Percentiles rank a stretch among this genome's conserved stretches.
Conservation (phyloP, 1,284 basidiomycete genomes). For the Ceraceosorus guamensis region DNA sequence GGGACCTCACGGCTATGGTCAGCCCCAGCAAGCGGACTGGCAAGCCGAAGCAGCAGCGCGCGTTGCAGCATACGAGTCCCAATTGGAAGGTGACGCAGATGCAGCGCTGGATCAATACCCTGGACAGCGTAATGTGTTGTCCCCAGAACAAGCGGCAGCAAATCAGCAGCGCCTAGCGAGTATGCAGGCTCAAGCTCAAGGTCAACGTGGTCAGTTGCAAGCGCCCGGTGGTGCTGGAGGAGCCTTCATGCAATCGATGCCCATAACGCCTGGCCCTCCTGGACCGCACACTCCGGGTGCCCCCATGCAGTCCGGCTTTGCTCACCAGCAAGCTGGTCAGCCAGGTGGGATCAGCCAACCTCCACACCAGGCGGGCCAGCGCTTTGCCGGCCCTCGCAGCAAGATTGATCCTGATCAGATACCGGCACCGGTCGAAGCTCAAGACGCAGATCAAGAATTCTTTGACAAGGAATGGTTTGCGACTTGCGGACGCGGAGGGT, state of each 20-base stretch:
- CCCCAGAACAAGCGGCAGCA: slow-evolving; percentile 32
- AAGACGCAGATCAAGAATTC: slow-evolving; percentile 72
- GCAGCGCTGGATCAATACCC: slow-evolving; percentile 44
- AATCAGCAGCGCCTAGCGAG: slow-evolving; percentile 34
- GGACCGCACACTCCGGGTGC: slow-evolving; percentile 10
- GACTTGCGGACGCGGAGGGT: slow-evolving; percentile 62
- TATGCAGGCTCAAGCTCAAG: neutral
- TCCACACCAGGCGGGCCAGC: slow-evolving; percentile 50
- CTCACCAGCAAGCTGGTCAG: neutral
- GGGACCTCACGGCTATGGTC: slow-evolving; percentile 15
- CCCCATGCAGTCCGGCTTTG: neutral
- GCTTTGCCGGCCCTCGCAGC: slow-evolving; percentile 59
- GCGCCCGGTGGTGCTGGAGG: slow-evolving; percentile 13
- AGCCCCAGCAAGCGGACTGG: slow-evolving; percentile 30
- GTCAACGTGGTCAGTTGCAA: slow-evolving; percentile 21
- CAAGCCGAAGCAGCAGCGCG: slow-evolving; percentile 39
- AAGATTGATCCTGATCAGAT: slow-evolving; percentile 85
- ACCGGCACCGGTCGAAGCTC: slow-evolving; percentile 77
- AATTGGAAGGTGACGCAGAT: slow-evolving; percentile 19
- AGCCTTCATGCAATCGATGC: slow-evolving; percentile 7
- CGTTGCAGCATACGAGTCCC: slow-evolving; percentile 23
- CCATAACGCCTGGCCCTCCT: slow-evolving; percentile 8
- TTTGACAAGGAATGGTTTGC: slow-evolving; percentile 72
- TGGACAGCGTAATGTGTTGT: slow-evolving; percentile 40
- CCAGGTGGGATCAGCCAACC: slow-evolving; percentile 41